These are phyloP conservation scores for Neurospora tetraspora DNA, from an alignment of 495 filamentous ascomycete genomes.

Conservation along the genomic window DNA sequence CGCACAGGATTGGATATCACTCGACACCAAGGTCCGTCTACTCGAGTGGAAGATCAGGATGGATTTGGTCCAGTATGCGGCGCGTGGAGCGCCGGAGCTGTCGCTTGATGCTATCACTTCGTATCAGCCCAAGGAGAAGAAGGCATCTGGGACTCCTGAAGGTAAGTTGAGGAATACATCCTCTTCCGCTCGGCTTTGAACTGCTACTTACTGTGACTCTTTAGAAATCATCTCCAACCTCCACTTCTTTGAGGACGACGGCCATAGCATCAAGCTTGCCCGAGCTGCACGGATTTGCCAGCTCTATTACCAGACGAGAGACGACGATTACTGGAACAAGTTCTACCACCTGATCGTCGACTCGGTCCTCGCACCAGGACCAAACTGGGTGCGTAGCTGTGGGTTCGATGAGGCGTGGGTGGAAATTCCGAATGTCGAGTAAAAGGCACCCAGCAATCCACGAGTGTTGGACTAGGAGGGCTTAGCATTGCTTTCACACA, in stretches of 20 bases:
- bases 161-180: slow-evolving; percentile 1
- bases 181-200: too few relatives aligned
- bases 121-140: slow-evolving; percentile 35
- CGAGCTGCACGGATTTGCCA: slow-evolving; percentile 48
- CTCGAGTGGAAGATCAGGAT: slow-evolving; percentile 68
- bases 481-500: not conserved
- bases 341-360: slow-evolving; percentile 57
- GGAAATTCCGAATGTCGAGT: slow-evolving; percentile 6
- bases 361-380: slow-evolving; percentile 35
- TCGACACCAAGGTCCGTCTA: slow-evolving; percentile 47
- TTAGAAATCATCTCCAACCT: slow-evolving; percentile 45
- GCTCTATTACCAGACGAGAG: slow-evolving; percentile 19
- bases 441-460: not conserved
- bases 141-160: not conserved
- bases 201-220: not conserved
- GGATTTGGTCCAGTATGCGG: slow-evolving; percentile 59
- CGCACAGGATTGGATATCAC: slow-evolving; percentile 28
- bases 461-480: not conserved
- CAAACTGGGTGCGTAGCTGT: slow-evolving; percentile 43
- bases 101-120: slow-evolving; percentile 42
- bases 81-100: slow-evolving; percentile 45
- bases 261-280: slow-evolving; percentile 64
- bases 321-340: slow-evolving; percentile 50
- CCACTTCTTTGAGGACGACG: slow-evolving; percentile 55
- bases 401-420: slow-evolving; percentile 53